Conservation (phyloP, 768 basidiomycete species). For the Lactifluus echinatus region DNA sequence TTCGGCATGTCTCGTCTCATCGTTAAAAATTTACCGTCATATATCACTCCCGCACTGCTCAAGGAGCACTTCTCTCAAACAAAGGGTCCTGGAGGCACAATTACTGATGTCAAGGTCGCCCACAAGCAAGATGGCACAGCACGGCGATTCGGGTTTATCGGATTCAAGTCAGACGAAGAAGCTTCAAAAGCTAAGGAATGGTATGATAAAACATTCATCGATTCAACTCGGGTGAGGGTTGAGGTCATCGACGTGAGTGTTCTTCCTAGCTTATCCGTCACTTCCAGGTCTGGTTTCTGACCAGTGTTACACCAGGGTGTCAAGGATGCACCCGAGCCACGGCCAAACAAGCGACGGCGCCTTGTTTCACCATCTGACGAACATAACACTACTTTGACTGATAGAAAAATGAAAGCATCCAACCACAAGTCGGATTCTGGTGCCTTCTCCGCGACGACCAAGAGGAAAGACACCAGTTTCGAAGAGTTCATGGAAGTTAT, state of each 20-base stretch:
- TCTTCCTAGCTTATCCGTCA: conserved; percentile 1
- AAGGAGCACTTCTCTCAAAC: conserved; percentile 56
- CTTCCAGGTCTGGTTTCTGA: neutral
- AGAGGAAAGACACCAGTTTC: conserved; percentile 32
- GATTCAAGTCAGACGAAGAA: conserved; percentile 74
- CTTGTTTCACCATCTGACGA: conserved; percentile 30
- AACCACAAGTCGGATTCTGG: conserved; percentile 6
- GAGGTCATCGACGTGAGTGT: conserved; percentile 64
- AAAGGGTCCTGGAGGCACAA: conserved; percentile 50
- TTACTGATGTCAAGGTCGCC: conserved; percentile 85
- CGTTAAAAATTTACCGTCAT: conserved; percentile 70
- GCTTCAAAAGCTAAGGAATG: conserved; percentile 68
- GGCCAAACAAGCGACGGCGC: conserved; percentile 64
- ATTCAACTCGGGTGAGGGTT: conserved; percentile 68
- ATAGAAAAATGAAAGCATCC: conserved; percentile 1
- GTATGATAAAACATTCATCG: conserved; percentile 81
- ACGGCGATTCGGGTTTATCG: conserved; percentile 86
- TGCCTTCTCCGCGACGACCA: conserved; percentile 4
- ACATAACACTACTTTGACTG: conserved; percentile 19
- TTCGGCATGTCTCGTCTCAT: conserved; percentile 72
- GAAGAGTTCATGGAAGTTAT: conserved; percentile 71
- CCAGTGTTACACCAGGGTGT: conserved; percentile 39
- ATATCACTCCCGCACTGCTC: conserved; percentile 55
- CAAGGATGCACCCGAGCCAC: conserved; percentile 56
- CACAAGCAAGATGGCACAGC: conserved; percentile 69